Evolutionary conservation across 1,284 basidiomycete species (phyloP).

Genomic region (Heterobasidion occidentale): DNA sequence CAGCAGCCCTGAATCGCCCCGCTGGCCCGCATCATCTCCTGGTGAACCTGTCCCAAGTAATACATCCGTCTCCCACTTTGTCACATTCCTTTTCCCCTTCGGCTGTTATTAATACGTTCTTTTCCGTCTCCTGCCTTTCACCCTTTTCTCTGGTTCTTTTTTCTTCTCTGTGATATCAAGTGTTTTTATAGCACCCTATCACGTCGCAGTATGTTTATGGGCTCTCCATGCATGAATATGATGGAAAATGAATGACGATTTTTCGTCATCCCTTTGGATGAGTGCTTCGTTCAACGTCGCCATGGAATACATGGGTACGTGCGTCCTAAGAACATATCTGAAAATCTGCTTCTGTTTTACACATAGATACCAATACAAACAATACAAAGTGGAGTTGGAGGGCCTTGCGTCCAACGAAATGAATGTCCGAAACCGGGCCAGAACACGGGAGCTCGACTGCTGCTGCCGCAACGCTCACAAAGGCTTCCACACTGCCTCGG

Average conservation of each 20-base stretch:
- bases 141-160: not conserved
- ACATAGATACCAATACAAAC: too few relatives aligned
- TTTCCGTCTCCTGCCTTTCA: not conserved
- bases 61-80: not conserved
- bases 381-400: too few relatives aligned
- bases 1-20: not conserved
- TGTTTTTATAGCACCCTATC: not conserved
- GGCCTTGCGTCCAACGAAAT: too few relatives aligned
- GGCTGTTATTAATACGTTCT: not conserved
- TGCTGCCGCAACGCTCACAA: too few relatives aligned
- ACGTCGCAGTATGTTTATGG: not conserved
- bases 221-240: not conserved
- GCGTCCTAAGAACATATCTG: too few relatives aligned
- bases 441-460: too few relatives aligned
- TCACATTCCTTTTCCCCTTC: not conserved
- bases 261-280: too few relatives aligned
- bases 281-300: too few relatives aligned
- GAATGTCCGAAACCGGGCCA: too few relatives aligned
- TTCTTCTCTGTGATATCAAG: not conserved
- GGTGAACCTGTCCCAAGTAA: not conserved
- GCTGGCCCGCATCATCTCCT: not conserved
- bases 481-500: too few relatives aligned
- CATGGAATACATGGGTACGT: too few relatives aligned
- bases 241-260: not conserved
- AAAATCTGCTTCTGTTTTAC: too few relatives aligned